A percentile compares a stretch with the other conserved stretches of the same genome.
These are phyloP conservation scores for Cercospora sp. DNA, from an alignment of 2,329 filamentous ascomycete genomes.

Conservation along the genomic window DNA sequence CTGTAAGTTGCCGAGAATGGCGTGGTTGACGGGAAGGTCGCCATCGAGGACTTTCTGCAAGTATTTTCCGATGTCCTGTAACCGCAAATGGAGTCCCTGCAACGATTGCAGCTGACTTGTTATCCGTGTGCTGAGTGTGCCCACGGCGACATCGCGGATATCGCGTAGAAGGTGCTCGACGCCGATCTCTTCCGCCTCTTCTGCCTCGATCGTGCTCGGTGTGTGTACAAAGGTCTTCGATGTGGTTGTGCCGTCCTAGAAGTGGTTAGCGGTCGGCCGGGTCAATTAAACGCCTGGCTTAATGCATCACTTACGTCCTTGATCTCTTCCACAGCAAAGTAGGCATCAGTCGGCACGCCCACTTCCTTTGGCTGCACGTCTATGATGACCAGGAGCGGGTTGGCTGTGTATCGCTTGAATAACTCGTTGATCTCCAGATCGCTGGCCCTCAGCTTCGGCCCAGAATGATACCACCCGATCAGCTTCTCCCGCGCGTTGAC, in stretches of 20 bases:
- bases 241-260: conserved; percentile 91
- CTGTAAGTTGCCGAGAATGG: conserved; percentile 96
- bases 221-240: conserved; percentile 98
- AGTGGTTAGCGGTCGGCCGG: conserved; percentile 27
- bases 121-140: conserved; percentile 92
- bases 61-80: conserved; percentile 93
- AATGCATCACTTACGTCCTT: conserved; percentile 88
- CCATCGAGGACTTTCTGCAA: conserved; percentile 93
- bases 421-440: conserved; percentile 99
- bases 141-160: conserved; percentile 96
- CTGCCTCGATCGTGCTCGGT: conserved; percentile 95
- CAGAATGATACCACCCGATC: conserved; percentile 99
- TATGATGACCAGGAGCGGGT: conserved; percentile 94
- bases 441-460: conserved; percentile 91
- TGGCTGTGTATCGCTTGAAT: conserved; percentile 98
- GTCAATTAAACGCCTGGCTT: too few relatives aligned
- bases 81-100: conserved; percentile 88
- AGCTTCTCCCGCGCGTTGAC: conserved; percentile 98
- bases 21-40: conserved; percentile 92
- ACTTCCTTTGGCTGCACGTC: conserved; percentile 98
- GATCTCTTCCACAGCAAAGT: conserved; percentile 99
- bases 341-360: conserved; percentile 95
- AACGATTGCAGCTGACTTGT: conserved; percentile 97
- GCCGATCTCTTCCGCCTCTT: conserved; percentile 98
- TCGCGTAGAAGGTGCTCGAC: conserved; percentile 97